A percentile compares a stretch with the other conserved stretches of the same genome.
phyloP scores from a whole-genome alignment of 2,329 filamentous ascomycete genomes.

The Bertia moriformis region DNA sequence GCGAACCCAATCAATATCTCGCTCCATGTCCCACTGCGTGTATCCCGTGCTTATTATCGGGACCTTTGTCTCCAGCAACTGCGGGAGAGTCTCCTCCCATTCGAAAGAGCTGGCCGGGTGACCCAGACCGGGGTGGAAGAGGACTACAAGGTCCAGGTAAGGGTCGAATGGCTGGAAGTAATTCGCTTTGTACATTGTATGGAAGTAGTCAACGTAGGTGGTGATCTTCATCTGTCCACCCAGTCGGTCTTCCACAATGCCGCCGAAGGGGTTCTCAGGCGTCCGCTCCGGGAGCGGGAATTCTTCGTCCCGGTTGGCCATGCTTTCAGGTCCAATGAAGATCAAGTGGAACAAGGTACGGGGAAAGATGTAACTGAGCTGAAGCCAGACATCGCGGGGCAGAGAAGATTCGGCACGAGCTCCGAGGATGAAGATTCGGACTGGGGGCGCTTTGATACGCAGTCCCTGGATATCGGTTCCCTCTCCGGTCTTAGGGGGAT shows the following conservation, averaged over 20 bases:
- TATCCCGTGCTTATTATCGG: conserved; percentile 92
- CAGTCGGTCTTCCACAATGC: conserved; percentile 82
- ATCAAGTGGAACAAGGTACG: conserved; percentile 76
- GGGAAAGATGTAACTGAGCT: conserved; percentile 91
- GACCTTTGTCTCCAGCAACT: conserved; percentile 85
- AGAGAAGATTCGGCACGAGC: conserved; percentile 95
- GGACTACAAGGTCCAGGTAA: conserved; percentile 93
- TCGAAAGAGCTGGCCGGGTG: conserved; percentile 88
- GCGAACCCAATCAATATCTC: conserved; percentile 80
- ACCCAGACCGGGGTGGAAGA: conserved; percentile 92
- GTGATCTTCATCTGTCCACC: conserved; percentile 87
- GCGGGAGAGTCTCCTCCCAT: conserved; percentile 80
- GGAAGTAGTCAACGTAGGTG: conserved; percentile 96
- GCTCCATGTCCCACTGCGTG: conserved; percentile 84
- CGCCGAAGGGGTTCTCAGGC: conserved; percentile 75
- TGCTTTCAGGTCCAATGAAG: conserved; percentile 90
- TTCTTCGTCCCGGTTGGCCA: conserved; percentile 85
- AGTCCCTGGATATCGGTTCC: conserved; percentile 37
- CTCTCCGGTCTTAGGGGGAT: conserved; percentile 51
- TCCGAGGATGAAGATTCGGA: conserved; percentile 83
- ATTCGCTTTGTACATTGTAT: conserved; percentile 81
- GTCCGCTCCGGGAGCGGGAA: conserved; percentile 82
- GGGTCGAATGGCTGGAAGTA: conserved; percentile 91
- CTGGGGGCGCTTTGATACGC: conserved; percentile 69
- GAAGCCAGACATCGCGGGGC: conserved; percentile 83